These are phyloP conservation scores for Hypoxylon sp. DNA, from an alignment of 2,329 filamentous ascomycete species.

Conservation along the genomic window DNA sequence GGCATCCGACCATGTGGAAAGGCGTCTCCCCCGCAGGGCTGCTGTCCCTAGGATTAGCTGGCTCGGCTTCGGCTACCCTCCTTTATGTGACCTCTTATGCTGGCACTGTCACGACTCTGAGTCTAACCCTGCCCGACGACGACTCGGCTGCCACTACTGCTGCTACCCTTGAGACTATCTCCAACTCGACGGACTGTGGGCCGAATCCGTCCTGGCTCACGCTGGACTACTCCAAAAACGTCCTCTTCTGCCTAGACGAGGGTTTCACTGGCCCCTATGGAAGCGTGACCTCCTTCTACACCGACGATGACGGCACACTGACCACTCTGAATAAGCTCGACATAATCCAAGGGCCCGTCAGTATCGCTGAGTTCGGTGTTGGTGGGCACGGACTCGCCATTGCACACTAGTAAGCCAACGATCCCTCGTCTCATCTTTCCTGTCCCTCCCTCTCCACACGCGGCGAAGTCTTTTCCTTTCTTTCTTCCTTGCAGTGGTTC, in stretches of 20 bases:
- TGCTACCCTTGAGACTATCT: slow-evolving; percentile 56
- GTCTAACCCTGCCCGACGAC: slow-evolving; percentile 52
- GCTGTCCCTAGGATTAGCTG: slow-evolving; percentile 45
- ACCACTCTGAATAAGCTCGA: slow-evolving; percentile 51
- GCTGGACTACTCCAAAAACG: slow-evolving; percentile 60
- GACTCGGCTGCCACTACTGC: slow-evolving; percentile 41
- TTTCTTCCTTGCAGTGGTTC: slow-evolving; percentile 29
- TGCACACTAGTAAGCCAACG: slow-evolving; percentile 49
- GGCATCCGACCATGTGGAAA: slow-evolving; percentile 47
- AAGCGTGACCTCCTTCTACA: slow-evolving; percentile 50
- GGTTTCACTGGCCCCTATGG: slow-evolving; percentile 50
- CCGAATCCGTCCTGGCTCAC: slow-evolving; percentile 71
- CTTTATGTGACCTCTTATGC: slow-evolving; percentile 64
- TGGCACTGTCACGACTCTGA: slow-evolving; percentile 62
- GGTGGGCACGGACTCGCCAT: slow-evolving; percentile 47
- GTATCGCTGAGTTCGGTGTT: slow-evolving; percentile 47
- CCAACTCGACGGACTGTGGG: slow-evolving; percentile 61
- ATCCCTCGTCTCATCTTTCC: slow-evolving; percentile 23
- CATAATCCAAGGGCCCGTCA: slow-evolving; percentile 47
- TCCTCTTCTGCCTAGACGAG: slow-evolving; percentile 72
- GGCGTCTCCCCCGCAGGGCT: slow-evolving; percentile 45
- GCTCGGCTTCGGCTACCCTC: slow-evolving; percentile 53
- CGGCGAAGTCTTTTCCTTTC: slow-evolving; percentile 33
- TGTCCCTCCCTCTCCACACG: slow-evolving; percentile 13
- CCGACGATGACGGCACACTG: slow-evolving; percentile 61